Evolutionary conservation across 208 protist genomes (phyloP), one percentile per base, ranked within the genome.

Genomic region (Leishmania arabica): DNA sequence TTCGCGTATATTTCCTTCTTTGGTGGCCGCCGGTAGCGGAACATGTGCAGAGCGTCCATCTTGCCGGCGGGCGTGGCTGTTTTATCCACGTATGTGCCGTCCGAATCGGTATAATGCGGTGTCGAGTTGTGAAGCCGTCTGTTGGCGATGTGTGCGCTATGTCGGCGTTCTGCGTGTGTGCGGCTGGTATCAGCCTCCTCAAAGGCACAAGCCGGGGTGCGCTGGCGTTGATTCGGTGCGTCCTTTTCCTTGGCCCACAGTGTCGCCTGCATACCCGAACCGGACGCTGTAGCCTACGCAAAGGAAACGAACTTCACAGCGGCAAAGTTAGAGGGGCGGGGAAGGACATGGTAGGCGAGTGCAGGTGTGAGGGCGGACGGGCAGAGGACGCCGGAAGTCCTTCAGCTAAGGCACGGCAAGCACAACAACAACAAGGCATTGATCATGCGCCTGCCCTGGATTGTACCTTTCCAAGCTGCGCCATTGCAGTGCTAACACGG

Each of bases 1-100:
- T 84, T 84, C 15, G 34, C 21, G 34, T 65, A 70, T 24, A 84
- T 24, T 47, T 84, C 81, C 34, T 42, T 72, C 62, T 40, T 58
- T 31, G 81, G 75, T 27, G 81, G 81, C 42, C 53, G 45, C 27
- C 81, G 74, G 4, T 45, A 79, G n/a, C 81, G 75, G 27, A 84
- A 84, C 58, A 62, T 66, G 66, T 56, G 34, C 3, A 75, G 69
- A 1, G 72, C 69, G 4, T 84, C 81, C 75, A 53, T 77, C 27
- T 77, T n/a, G 4, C 2, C 37, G 34, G 70, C 31, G 47, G 13
- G 70, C n/a, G 27, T 49, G 62, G 13, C 27, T 5, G 31, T 31
- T 9, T 68, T 68, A 4, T 17, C 62, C 11, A 40, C 31, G 31
- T 42, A 40, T 40, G 40, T 31, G 4, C 3, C 27, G 31, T 37